Percentiles rank a stretch among this genome's conserved stretches.
These are phyloP conservation scores for Ascochyta rabiei DNA, from an alignment of 2,329 filamentous ascomycete genomes.

Conservation along the genomic window DNA sequence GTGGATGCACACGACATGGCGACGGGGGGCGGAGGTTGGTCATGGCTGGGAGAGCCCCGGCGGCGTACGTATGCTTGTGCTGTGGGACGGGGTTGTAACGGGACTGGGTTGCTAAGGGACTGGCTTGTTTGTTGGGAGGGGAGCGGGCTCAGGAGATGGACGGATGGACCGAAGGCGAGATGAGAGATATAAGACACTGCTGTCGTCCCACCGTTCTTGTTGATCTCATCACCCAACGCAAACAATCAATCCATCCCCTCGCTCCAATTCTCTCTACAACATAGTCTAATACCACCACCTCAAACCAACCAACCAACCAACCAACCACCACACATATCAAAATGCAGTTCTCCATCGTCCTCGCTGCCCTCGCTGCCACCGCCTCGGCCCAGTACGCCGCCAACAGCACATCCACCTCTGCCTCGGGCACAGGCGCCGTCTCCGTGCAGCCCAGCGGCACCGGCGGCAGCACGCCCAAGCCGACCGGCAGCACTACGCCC, in stretches of 20 bases:
- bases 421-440: conserved; percentile 26
- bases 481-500: conserved; percentile 25
- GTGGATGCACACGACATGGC: background rate
- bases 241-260: background rate
- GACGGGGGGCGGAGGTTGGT: conserved; percentile 10
- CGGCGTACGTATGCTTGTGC: conserved; percentile 16
- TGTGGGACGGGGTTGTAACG: background rate
- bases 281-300: background rate
- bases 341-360: conserved; percentile 43
- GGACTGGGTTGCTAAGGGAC: background rate
- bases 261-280: background rate
- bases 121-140: too few relatives aligned
- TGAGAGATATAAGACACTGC: background rate
- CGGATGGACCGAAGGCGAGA: background rate
- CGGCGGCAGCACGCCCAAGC: conserved; percentile 11
- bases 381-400: conserved; percentile 32
- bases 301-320: background rate
- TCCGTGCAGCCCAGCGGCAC: conserved; percentile 17
- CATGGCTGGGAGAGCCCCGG: conserved; percentile 5
- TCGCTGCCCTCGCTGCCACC: conserved; percentile 36
- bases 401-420: conserved; percentile 33
- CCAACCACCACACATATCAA: conserved; percentile 12
- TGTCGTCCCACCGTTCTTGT: background rate
- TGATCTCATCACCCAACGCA: background rate
- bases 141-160: background rate